phyloP scores from a whole-genome alignment of 2,329 filamentous ascomycete genomes.

The Fusarium torreyae region DNA sequence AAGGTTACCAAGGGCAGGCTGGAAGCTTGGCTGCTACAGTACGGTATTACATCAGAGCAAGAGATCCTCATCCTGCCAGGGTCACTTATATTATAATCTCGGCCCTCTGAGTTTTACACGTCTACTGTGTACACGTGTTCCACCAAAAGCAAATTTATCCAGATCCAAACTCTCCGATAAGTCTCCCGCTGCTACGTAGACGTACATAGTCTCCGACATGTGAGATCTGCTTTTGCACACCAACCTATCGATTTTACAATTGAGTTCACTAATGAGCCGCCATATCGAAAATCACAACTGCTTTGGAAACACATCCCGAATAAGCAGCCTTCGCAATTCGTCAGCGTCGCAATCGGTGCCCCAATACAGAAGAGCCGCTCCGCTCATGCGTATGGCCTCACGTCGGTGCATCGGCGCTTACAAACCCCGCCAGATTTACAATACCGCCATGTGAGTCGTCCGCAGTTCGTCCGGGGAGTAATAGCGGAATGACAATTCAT shows the following conservation, averaged over 20 bases:
- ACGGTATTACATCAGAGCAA: not conserved
- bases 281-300: not conserved
- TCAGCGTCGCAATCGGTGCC: constrained; percentile 16
- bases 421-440: constrained; percentile 32
- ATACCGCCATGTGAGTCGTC: constrained; percentile 2
- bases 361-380: constrained; percentile 12
- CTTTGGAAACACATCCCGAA: not conserved
- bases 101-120: not conserved
- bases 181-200: not conserved
- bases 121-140: not conserved
- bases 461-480: constrained; percentile 25
- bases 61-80: not conserved
- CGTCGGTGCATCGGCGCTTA: constrained; percentile 16
- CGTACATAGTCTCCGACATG: constrained; percentile 12
- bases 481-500: not conserved
- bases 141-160: not conserved
- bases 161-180: no score
- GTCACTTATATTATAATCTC: not conserved
- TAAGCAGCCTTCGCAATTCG: constrained; percentile 6
- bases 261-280: constrained; percentile 9
- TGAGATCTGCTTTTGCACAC: not conserved
- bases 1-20: no score
- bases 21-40: not conserved
- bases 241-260: not conserved
- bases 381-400: constrained; percentile 16